Evolutionary conservation across 495 filamentous ascomycete species (phyloP), one percentile per base, ranked within the genome.

Genomic region (Penicillium cinerascens): DNA sequence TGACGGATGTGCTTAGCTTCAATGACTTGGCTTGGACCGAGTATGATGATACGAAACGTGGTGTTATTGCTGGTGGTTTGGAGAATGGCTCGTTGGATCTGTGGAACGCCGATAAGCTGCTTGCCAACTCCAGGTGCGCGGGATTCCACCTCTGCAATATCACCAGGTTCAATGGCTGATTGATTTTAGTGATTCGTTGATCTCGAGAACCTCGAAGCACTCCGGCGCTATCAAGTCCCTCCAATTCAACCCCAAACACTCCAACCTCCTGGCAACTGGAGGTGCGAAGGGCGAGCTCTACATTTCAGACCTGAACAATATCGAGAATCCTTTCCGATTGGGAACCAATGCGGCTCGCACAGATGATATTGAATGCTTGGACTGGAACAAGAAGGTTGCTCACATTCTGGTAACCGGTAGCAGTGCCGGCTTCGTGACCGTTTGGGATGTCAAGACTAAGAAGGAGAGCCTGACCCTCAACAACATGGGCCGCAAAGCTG

Each of bases 381-480:
- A 96, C 58, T 99, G 93, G 93, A 99, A 99, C 74, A 91, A 91
- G 61, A 97, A 96, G 75, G 92, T 97, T 36, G 78, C 92, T 18
- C 92, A 99, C 69, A 99, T 99, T 62, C 71, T 97, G 53, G 95
- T 91, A 23, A 96, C 93, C 11, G 93, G 93, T 56, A 91, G 92
- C 64, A 91, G 83, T 58, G 93, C 91, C 17, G 93, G 93, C 10
- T 96, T 96, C 62, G 91, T 97, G 23, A 97, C 93, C 10, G 92
- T 99, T 3, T 99, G 93, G 93, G 93, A 99, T 76, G 82, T 97
- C 39, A 96, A 95, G 77, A 87, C 86, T 0, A 97, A 95, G 80
- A 96, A 92, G 72, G 91, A 96, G 59, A 96, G 89, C 47, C 74
- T 99, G 67, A 96, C 92, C 2, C 74, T 99, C 50, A 97, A 96